Conservation (phyloP, 208 protist genomes). For the Leishmania martiniquensis region DNA sequence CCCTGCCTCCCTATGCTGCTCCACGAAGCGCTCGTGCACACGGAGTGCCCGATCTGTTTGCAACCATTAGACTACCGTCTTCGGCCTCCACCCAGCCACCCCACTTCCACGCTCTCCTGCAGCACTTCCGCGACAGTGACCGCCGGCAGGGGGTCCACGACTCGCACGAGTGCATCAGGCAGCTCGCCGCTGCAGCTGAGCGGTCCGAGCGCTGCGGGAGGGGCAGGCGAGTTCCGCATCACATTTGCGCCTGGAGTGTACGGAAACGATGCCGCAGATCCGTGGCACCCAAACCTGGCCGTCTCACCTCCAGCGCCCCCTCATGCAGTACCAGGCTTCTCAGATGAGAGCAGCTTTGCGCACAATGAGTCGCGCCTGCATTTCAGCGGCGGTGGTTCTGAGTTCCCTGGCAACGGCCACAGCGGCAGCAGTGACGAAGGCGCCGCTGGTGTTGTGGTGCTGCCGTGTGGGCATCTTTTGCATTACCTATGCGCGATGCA, state of each 20-base stretch:
- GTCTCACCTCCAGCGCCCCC: neutral
- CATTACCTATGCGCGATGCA: constrained; percentile 79
- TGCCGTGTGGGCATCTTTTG: constrained; percentile 78
- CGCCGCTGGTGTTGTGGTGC: constrained; percentile 29
- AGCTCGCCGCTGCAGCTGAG: constrained; percentile 5
- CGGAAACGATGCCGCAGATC: constrained; percentile 19
- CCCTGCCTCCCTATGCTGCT: constrained; percentile 1
- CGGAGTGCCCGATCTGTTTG: constrained; percentile 85
- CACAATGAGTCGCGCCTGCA: neutral
- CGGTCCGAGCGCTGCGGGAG: neutral
- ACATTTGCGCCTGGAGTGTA: constrained; percentile 48
- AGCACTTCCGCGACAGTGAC: neutral
- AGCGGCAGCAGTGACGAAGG: constrained; percentile 12
- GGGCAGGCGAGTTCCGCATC: constrained; percentile 39
- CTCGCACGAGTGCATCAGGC: neutral
- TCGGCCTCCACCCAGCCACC: constrained; percentile 5
- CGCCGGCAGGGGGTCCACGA: constrained; percentile 4
- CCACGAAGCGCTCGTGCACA: constrained; percentile 43
- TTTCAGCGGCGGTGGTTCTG: neutral
- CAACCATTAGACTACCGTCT: constrained; percentile 45
- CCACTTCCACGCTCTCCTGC: neutral
- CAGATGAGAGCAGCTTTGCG: neutral
- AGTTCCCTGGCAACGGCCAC: neutral
- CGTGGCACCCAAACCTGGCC: constrained; percentile 19
- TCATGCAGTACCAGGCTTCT: neutral